Evolutionary conservation across 345 rosid genomes (phyloP).

Genomic region (Eucalyptus pauciflora): DNA sequence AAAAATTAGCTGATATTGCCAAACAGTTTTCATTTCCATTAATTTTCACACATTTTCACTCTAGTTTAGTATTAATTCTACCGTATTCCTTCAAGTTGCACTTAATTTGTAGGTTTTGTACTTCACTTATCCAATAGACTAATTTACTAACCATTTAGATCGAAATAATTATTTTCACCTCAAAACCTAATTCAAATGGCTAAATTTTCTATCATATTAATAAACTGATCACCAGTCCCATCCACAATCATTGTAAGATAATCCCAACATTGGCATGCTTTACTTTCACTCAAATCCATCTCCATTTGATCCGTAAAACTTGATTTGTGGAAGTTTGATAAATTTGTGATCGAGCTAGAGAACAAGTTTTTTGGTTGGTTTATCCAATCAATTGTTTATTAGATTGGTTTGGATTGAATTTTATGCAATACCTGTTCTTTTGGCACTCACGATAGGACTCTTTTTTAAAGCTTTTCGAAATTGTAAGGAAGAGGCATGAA

Average conservation of each 20-base stretch:
- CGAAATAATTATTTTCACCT: neutral
- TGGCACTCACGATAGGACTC: neutral
- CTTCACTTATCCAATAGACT: neutral
- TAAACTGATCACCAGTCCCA: fast-evolving
- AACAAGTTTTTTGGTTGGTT: neutral
- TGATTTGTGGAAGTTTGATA: neutral
- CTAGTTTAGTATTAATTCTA: neutral
- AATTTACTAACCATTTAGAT: neutral
- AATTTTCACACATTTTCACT: neutral
- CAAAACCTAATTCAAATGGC: fast-evolving
- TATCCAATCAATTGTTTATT: neutral
- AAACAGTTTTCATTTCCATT: neutral
- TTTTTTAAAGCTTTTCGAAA: neutral
- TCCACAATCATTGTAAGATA: fast-evolving
- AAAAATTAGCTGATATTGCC: no score
- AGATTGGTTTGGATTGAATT: neutral
- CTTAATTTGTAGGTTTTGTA: fast-evolving
- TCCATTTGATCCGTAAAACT: neutral
- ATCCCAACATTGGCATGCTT: neutral
- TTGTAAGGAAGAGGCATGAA: neutral
- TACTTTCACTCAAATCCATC: neutral
- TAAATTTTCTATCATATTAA: no score
- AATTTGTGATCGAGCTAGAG: neutral
- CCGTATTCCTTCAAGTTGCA: neutral
- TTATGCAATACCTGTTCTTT: neutral